Base-by-base conservation (phyloP, 768 basidiomycete genomes). In the Cyclocybe aegerita region DNA sequence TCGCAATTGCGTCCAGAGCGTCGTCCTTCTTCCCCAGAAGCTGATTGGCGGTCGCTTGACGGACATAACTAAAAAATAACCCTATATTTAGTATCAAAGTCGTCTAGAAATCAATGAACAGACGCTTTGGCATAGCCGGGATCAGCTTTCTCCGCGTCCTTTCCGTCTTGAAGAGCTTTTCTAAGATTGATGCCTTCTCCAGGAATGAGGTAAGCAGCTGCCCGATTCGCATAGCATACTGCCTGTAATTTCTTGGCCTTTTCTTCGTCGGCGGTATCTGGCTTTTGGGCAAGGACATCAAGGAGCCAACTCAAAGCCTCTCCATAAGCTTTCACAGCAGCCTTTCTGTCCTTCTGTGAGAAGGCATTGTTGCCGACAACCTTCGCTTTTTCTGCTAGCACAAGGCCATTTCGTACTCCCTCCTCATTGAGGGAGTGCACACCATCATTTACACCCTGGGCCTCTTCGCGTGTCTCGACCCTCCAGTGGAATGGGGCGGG, bases 401-500 rank as follows among this genome's bases (percentile, higher is more conserved):
- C 47, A 37, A 70, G 47, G n/a, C 54, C 53, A 7, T 51, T 48
- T 14, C 49, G 46, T 12, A 67, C 57, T 9, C 63, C 66, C 33
- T 54, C 32, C 40, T 64, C 50, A 43, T 70, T 70, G 11, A 63
- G 52, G 11, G 57, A 40, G 50, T 63, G 56, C 7, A 70, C 58
- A 9, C 69, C 65, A 9, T 64, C 58, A 9, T 55, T 56, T 6
- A 70, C 56, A n/a, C 52, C 59, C 9, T 61, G 53, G 10, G 65
- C 67, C 50, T 69, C 69, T 49, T 69, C 60, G 11, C 32, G 48
- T 1, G 67, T 72, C 50, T 71, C 70, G 6, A 70, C 32, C 3
- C 69, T 56, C 68, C 70, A 72, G 16, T 58, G 55, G 52, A 73
- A 70, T 9, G 70, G 70, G 7, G 54, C 43, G 3, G 71, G 71